Conservation (phyloP, 768 basidiomycete species). For the Hypsizygus marmoreus region DNA sequence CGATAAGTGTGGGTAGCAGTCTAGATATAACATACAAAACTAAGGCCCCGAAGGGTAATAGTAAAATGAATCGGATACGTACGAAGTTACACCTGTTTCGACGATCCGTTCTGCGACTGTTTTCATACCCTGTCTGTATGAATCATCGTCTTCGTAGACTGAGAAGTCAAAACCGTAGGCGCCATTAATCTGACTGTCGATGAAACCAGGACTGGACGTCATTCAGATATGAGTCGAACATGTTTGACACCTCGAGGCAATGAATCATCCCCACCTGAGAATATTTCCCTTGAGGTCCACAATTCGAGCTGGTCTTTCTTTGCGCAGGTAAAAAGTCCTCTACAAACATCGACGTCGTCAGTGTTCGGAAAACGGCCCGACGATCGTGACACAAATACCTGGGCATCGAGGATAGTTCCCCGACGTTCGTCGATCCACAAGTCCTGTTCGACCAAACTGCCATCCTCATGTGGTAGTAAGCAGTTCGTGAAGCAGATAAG, state of each 20-base stretch:
- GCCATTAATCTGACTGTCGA: slow-evolving; percentile 91
- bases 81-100: slow-evolving; percentile 90
- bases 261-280: slow-evolving; percentile 67
- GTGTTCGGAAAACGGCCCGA: slow-evolving; percentile 3
- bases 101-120: slow-evolving; percentile 74
- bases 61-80: slow-evolving; percentile 32
- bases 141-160: slow-evolving; percentile 71
- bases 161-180: slow-evolving; percentile 89
- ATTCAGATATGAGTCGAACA: too few relatives aligned
- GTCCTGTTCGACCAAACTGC: slow-evolving; percentile 70
- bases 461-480: slow-evolving; percentile 77
- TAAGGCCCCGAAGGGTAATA: not conserved
- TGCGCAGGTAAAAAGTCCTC: slow-evolving; percentile 67
- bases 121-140: slow-evolving; percentile 68
- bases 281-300: slow-evolving; percentile 79
- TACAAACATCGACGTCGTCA: slow-evolving; percentile 27
- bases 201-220: slow-evolving; percentile 83
- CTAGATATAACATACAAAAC: slow-evolving; percentile 39
- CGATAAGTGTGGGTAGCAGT: slow-evolving; percentile 71
- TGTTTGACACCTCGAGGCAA: too few relatives aligned
- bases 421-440: slow-evolving; percentile 79
- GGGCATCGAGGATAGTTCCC: slow-evolving; percentile 76
- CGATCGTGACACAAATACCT: slow-evolving; percentile 42
- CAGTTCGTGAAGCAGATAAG: slow-evolving; percentile 90
- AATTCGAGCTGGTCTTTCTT: slow-evolving; percentile 59